Evolutionary conservation across 495 filamentous ascomycete genomes (phyloP).

Genomic region (Aspergillus coremiiformis): DNA sequence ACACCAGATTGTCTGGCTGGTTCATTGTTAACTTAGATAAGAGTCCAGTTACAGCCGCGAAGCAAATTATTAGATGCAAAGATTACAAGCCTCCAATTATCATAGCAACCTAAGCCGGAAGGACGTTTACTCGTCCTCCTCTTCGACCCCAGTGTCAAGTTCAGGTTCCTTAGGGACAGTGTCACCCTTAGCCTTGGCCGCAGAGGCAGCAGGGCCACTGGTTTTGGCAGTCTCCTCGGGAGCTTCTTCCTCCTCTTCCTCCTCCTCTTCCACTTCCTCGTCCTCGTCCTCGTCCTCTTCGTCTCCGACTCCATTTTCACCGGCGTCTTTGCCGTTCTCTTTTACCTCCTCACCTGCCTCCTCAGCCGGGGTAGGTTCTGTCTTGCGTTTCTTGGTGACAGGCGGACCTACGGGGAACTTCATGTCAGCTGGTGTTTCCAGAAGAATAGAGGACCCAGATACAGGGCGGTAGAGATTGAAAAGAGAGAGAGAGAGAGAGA

Average conservation of each 20-base stretch:
- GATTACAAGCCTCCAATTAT: neutral
- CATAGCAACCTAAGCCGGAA: neutral
- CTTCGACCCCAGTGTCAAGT: constrained; percentile 35
- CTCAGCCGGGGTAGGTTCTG: constrained; percentile 17
- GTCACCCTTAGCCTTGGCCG: constrained; percentile 36
- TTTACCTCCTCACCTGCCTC: constrained; percentile 29
- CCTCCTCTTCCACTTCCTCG: constrained; percentile 27
- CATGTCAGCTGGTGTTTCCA: neutral
- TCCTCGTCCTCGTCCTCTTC: constrained; percentile 28
- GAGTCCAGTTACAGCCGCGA: neutral
- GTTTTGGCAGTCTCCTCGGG: constrained; percentile 27
- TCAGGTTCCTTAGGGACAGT: constrained; percentile 43
- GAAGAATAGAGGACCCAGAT: too few species aligned
- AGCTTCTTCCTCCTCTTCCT: constrained; percentile 24
- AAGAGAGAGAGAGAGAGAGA: neutral
- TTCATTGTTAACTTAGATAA: neutral
- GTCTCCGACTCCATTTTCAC: constrained; percentile 19
- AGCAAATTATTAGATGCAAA: neutral
- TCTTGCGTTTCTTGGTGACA: constrained; percentile 38
- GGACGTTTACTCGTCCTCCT: constrained; percentile 9
- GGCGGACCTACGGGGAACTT: constrained; percentile 24
- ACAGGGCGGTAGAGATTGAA: too few species aligned
- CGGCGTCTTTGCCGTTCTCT: constrained; percentile 27
- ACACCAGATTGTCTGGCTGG: neutral
- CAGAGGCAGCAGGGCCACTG: constrained; percentile 37